Base-by-base conservation (phyloP, 129 eudicot genomes). In the Tagetes patula region DNA sequence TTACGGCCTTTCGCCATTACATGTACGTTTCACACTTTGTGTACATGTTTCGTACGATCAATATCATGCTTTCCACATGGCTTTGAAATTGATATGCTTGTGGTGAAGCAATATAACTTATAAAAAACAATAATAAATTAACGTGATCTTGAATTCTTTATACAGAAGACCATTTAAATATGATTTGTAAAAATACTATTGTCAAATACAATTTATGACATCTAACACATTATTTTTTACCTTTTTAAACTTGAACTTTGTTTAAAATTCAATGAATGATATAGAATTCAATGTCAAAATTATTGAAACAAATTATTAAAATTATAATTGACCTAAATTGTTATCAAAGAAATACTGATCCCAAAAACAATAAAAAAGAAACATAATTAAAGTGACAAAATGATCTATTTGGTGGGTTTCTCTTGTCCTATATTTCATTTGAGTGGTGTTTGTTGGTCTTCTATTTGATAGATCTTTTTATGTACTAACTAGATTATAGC, bases 401-500 rank as follows among this genome's bases (percentile, higher is more conserved):
- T 31, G 64, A 32, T 58, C 64, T 13, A 58, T 58, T 58, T 58
- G 64, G 64, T 58, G 64, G 64, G 64, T 58, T 58, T 58, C 39
- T 58, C 4, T 30, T 58, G 64, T 32, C 64, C 5, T 52, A 5
- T 43, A 43, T 43, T 43, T 43, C 48, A 6, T 58, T 58, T 58
- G 1, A 58, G 1, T 52, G 32, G 59, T 52, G 31, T 52, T 52
- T 31, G 7, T 52, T 52, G 59, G 59, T 52, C 59, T 52, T 52
- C 59, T 52, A 52, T 52, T n/a, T n/a, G 14, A 4, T 52, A 20
- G n/a, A 52, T 5, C 1, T 52, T 0, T 52, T 52, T 20, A 20
- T 20, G 27, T 20, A 20, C 27, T 14, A n/a, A n/a, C n/a, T n/a
- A n/a, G n/a, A n/a, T n/a, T n/a, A n/a, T n/a, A n/a, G n/a, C n/a